Base-by-base conservation (phyloP, 441 rosid genomes). In the Cnidoscolus chayamansa region DNA sequence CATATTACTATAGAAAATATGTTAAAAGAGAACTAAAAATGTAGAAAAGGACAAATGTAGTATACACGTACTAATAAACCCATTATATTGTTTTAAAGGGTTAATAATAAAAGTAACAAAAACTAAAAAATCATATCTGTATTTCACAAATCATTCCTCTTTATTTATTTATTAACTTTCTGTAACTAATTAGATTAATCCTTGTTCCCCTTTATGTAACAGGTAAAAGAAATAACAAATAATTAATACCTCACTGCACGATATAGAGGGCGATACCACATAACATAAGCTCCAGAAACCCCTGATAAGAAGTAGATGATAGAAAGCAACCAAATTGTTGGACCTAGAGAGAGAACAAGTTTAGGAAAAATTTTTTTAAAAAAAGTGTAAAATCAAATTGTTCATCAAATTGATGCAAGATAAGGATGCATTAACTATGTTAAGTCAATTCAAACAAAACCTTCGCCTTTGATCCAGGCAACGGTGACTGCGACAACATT, bases 221-320 rank as follows among this genome's bases (percentile, higher is more conserved):
- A 25, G 25, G 25, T 25, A 25, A 25, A 25, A 25, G 19, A 17
- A 57, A 56, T 13, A 32, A 40, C 54, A 67, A 69, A 67, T 49
- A 51, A 72, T 47, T 12, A 72, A 53, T 93, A 96, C 99, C 99
- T 93, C 85, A 92, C 87, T 73, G 99, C 99, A 78, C 96, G 90
- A 76, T 96, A 96, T 45, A 96, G 90, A 65, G 99, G 98, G 67
- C 94, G 94, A 80, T 96, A 96, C 99, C 99, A 96, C 77, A 86
- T 48, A 68, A 89, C 86, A 65, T 96, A 96, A 61, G 84, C 97
- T 58, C 97, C 98, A 76, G 99, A 98, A 81, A 82, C 91, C 66
- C 97, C 99, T 0, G 93, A 73, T 72, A 96, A 81, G 85, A 86
- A 87, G 85, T 96, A 96, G 79, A 96, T 96, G 74, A 93, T 80